phyloP scores from a whole-genome alignment of 306 rosid genomes.

The Quillaja saponaria region DNA sequence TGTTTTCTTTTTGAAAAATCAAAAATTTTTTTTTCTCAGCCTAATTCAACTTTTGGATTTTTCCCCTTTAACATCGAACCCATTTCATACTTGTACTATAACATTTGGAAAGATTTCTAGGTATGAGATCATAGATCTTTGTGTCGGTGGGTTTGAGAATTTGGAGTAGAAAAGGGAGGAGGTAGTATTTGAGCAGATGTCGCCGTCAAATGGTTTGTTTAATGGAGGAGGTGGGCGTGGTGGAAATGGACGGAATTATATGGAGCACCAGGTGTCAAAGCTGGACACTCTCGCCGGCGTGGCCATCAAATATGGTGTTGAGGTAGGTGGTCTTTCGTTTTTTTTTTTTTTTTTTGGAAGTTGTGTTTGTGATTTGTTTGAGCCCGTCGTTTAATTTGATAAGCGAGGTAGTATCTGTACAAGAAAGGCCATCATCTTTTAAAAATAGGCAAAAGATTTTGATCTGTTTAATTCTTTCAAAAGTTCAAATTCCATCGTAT shows the following conservation, averaged over 20 bases:
- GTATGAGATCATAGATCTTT: constrained; percentile 47
- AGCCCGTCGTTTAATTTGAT: not conserved
- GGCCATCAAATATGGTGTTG: constrained; percentile 90
- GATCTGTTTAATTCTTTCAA: constrained; percentile 23
- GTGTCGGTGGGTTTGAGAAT: constrained; percentile 28
- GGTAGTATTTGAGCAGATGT: constrained; percentile 48
- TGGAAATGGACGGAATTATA: constrained; percentile 50
- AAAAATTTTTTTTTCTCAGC: constrained; percentile 35
- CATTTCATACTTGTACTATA: constrained; percentile 2
- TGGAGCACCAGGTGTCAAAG: constrained; percentile 77
- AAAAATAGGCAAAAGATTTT: constrained; percentile 1
- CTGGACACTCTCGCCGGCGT: constrained; percentile 86
- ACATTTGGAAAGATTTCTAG: not conserved
- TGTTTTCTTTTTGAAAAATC: constrained; percentile 26
- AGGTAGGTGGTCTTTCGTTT: constrained; percentile 46
- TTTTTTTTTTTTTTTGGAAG: not conserved
- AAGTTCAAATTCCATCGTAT: constrained; percentile 11
- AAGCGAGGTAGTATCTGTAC: not conserved
- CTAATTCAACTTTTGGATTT: constrained; percentile 25
- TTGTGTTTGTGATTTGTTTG: not conserved
- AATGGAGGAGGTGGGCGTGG: constrained; percentile 42
- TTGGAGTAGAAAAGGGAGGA: not conserved
- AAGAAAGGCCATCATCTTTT: constrained; percentile 7
- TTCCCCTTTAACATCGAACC: not conserved
- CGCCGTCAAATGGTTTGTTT: constrained; percentile 60